phyloP scores from a whole-genome alignment of 257 asterid species.

The Leptodermis oblonga region DNA sequence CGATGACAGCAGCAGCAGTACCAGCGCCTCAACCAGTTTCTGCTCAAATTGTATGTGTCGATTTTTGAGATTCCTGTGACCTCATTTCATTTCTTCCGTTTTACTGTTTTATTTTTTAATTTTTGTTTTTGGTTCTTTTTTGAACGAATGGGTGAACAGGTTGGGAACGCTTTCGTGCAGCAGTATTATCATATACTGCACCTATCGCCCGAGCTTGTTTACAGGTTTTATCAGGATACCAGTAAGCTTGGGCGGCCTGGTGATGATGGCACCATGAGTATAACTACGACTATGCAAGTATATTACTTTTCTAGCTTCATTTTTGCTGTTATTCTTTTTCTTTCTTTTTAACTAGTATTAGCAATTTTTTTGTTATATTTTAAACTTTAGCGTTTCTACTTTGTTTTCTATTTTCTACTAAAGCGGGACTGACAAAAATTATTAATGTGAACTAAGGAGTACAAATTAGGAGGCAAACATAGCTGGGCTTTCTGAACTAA shows the following conservation, averaged over 20 bases:
- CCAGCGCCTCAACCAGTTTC: constrained; percentile 43
- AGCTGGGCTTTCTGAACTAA: background rate
- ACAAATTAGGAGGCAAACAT: background rate
- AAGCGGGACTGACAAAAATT: background rate
- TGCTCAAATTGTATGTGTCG: constrained; percentile 62
- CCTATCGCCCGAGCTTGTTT: constrained; percentile 69
- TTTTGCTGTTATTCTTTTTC: background rate
- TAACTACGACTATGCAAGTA: constrained; percentile 85
- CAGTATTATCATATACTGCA: constrained; percentile 86
- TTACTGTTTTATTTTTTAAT: background rate
- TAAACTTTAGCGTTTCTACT: background rate
- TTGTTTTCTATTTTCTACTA: background rate
- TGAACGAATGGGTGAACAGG: constrained; percentile 31
- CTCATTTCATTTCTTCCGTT: background rate
- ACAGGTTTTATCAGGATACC: constrained; percentile 72
- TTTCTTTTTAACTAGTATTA: background rate
- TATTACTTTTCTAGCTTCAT: constrained; percentile 6
- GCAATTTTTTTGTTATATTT: background rate
- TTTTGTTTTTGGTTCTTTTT: background rate
- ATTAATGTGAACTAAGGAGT: background rate
- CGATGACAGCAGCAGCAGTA: constrained; percentile 48
- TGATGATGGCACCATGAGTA: constrained; percentile 65
- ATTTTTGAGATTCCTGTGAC: background rate
- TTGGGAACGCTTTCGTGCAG: constrained; percentile 83
- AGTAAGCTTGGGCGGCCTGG: constrained; percentile 90